phyloP scores from a whole-genome alignment of 345 rosid species.

The Ailanthus altissimus region DNA sequence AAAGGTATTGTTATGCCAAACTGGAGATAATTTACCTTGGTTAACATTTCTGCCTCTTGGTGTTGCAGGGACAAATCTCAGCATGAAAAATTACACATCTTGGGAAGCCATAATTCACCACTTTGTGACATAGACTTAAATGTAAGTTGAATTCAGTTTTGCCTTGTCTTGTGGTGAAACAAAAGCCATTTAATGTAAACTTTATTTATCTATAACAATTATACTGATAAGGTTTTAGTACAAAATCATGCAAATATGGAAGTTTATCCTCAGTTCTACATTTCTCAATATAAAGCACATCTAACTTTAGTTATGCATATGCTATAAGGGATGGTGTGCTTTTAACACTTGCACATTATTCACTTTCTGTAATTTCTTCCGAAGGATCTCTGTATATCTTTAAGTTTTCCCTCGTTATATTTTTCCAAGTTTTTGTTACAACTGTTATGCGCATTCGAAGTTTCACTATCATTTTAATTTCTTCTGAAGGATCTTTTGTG shows the following conservation, averaged over 20 bases:
- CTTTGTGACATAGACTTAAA: slow-evolving; percentile 69
- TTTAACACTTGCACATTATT: neutral
- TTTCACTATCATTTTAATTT: neutral
- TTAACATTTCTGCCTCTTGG: slow-evolving; percentile 27
- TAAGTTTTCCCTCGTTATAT: too few relatives aligned
- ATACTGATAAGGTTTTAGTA: neutral
- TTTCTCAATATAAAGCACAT: neutral
- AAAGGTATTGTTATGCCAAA: neutral
- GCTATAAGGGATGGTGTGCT: neutral
- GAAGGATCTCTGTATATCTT: too few relatives aligned
- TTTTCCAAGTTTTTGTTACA: neutral
- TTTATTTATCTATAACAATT: slow-evolving; percentile 1
- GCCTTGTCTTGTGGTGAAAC: neutral
- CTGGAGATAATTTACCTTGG: slow-evolving; percentile 2
- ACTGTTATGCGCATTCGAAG: neutral
- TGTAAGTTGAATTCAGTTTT: slow-evolving; percentile 45
- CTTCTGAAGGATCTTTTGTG: neutral
- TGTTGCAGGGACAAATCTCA: slow-evolving; percentile 71
- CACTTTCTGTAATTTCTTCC: too few relatives aligned
- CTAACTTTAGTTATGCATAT: neutral
- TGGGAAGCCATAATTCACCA: slow-evolving; percentile 62
- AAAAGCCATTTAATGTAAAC: neutral
- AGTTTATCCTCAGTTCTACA: neutral
- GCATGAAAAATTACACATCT: slow-evolving; percentile 56
- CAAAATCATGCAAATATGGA: neutral